phyloP scores from a whole-genome alignment of 805 yeast genomes.

The Wickerhamomyces pijperi region DNA sequence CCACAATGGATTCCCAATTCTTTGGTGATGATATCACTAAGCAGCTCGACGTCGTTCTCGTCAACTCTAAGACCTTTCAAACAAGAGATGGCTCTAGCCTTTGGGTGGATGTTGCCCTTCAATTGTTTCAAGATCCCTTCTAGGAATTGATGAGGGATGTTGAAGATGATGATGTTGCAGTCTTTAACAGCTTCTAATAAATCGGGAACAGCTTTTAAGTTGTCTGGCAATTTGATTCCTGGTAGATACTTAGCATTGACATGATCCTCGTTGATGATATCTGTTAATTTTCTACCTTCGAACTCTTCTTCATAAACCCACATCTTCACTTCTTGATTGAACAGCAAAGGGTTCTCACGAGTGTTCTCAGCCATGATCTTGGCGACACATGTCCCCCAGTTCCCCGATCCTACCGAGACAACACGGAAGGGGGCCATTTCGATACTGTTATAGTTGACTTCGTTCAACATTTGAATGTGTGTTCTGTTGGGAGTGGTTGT shows the following conservation, averaged over 20 bases:
- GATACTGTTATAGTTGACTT: constrained; percentile 6
- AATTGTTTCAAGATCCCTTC: constrained; percentile 61
- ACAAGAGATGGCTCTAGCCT: constrained; percentile 82
- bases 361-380: constrained; percentile 87
- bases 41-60: constrained; percentile 67
- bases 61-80: constrained; percentile 85
- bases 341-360: constrained; percentile 53
- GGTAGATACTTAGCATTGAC: constrained; percentile 91
- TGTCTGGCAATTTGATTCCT: constrained; percentile 66
- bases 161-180: constrained; percentile 80
- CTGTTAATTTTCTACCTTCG: constrained; percentile 70
- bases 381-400: constrained; percentile 96
- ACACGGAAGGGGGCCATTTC: constrained; percentile 33
- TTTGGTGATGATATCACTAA: constrained; percentile 64
- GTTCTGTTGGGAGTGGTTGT: neutral
- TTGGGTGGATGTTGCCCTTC: constrained; percentile 56
- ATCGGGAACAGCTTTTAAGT: constrained; percentile 77
- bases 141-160: constrained; percentile 92
- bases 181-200: constrained; percentile 58
- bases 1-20: constrained; percentile 83
- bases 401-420: constrained; percentile 88
- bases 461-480: neutral
- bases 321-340: constrained; percentile 68
- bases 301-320: constrained; percentile 85
- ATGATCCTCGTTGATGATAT: constrained; percentile 76